phyloP scores from a whole-genome alignment of 306 rosid genomes.

The Myrica gale region DNA sequence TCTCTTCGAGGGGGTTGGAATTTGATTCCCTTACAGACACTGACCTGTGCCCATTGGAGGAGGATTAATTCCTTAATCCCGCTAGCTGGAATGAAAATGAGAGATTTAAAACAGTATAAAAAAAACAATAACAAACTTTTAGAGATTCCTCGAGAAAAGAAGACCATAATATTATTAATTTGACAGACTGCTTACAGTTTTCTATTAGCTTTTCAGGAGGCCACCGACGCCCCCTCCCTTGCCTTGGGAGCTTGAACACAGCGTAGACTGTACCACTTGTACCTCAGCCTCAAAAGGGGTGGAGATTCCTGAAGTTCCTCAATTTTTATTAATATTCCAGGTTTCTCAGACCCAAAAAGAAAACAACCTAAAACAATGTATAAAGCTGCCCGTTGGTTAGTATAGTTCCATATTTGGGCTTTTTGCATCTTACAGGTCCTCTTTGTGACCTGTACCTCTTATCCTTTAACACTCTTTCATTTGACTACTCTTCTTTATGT shows the following conservation, averaged over 20 bases:
- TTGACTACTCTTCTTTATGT: too few species aligned
- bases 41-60: slow-evolving; percentile 17
- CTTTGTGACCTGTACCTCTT: too few species aligned
- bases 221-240: not conserved
- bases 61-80: slow-evolving; percentile 19
- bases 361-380: too few species aligned
- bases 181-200: not conserved
- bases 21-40: not conserved
- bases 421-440: too few species aligned
- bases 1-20: not conserved
- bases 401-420: too few species aligned
- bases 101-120: slow-evolving; percentile 8
- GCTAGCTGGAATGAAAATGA: slow-evolving; percentile 16
- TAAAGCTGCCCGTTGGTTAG: too few species aligned
- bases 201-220: not conserved
- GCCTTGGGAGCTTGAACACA: too few species aligned
- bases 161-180: not conserved
- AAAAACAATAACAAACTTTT: slow-evolving; percentile 7
- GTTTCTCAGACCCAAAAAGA: too few species aligned
- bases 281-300: not conserved
- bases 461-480: too few species aligned
- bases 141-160: slow-evolving; percentile 24
- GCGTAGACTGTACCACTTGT: not conserved
- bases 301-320: too few species aligned
- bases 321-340: too few species aligned